These are phyloP conservation scores for Niebla homalea DNA, from an alignment of 495 filamentous ascomycete genomes.

Conservation along the genomic window DNA sequence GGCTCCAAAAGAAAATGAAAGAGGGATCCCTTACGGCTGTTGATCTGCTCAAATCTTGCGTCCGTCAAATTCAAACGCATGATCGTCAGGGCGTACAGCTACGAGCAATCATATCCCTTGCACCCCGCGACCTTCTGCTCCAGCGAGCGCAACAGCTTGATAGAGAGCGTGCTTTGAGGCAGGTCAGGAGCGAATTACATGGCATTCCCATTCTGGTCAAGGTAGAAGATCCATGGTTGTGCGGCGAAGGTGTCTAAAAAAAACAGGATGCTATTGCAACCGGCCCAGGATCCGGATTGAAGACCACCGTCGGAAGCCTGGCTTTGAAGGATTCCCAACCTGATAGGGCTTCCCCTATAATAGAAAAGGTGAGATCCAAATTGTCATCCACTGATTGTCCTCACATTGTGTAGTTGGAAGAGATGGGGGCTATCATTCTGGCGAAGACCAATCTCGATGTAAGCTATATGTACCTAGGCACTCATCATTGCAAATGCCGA, in stretches of 20 bases:
- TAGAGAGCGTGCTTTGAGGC: constrained; percentile 21
- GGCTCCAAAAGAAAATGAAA: background rate
- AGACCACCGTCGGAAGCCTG: constrained; percentile 22
- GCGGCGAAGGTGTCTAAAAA: background rate
- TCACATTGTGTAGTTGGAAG: constrained; percentile 31
- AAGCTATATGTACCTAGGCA: constrained; percentile 13
- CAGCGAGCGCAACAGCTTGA: constrained; percentile 19
- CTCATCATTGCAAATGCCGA: no score
- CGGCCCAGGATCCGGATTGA: constrained; percentile 16
- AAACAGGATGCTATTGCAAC: constrained; percentile 5
- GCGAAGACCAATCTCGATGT: constrained; percentile 16
- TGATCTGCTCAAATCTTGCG: background rate
- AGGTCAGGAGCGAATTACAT: constrained; percentile 25
- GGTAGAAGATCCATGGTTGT: constrained; percentile 5
- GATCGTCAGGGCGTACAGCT: background rate
- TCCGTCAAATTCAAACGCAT: background rate
- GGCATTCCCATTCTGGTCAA: constrained; percentile 32
- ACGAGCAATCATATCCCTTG: constrained; percentile 24
- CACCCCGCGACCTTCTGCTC: constrained; percentile 23
- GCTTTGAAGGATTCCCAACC: constrained; percentile 24
- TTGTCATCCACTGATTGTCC: constrained; percentile 20
- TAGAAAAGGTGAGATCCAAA: background rate
- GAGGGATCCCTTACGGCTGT: background rate
- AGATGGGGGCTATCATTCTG: constrained; percentile 18
- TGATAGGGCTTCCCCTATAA: constrained; percentile 21